A percentile compares a stretch with the other conserved stretches of the same genome.
These are phyloP conservation scores for Daedalea quercina DNA, from an alignment of 768 basidiomycete genomes.

Conservation along the genomic window DNA sequence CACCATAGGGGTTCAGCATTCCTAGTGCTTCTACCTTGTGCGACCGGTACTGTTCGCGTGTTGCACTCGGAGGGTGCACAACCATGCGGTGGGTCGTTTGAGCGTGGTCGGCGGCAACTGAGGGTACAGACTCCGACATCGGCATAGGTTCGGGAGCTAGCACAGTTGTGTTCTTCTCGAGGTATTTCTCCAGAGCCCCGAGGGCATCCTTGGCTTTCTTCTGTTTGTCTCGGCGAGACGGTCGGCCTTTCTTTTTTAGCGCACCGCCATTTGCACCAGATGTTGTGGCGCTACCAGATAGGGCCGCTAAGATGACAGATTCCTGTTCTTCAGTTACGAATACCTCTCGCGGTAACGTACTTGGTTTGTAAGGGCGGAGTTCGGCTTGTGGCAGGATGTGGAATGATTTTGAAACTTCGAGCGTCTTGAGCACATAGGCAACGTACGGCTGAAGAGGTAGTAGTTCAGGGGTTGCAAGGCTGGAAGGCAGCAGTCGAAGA, in stretches of 20 bases:
- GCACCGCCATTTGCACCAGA: constrained; percentile 1
- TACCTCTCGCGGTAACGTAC: constrained; percentile 65
- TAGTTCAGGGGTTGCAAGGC: constrained; percentile 34
- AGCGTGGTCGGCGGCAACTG: not conserved
- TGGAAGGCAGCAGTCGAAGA: constrained; percentile 42
- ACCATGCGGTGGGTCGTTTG: constrained; percentile 25
- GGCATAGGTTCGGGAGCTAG: not conserved
- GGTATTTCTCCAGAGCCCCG: constrained; percentile 41
- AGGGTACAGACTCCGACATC: not conserved
- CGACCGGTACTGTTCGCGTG: constrained; percentile 34
- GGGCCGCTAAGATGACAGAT: constrained; percentile 8
- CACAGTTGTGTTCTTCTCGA: constrained; percentile 30
- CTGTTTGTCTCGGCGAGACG: constrained; percentile 51
- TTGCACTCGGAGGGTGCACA: constrained; percentile 24
- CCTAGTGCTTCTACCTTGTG: constrained; percentile 37
- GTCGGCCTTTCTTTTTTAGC: constrained; percentile 55
- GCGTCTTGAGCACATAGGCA: constrained; percentile 39
- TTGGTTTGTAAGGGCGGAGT: constrained; percentile 48
- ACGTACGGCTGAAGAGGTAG: constrained; percentile 44
- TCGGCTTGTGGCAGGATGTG: constrained; percentile 51
- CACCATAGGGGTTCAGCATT: constrained; percentile 22
- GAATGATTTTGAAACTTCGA: constrained; percentile 47
- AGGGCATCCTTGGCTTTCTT: constrained; percentile 47
- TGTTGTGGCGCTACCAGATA: not conserved
- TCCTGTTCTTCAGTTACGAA: constrained; percentile 34